Evolutionary conservation across 805 yeast species (phyloP).

Genomic region (Pichia paraexigua): DNA sequence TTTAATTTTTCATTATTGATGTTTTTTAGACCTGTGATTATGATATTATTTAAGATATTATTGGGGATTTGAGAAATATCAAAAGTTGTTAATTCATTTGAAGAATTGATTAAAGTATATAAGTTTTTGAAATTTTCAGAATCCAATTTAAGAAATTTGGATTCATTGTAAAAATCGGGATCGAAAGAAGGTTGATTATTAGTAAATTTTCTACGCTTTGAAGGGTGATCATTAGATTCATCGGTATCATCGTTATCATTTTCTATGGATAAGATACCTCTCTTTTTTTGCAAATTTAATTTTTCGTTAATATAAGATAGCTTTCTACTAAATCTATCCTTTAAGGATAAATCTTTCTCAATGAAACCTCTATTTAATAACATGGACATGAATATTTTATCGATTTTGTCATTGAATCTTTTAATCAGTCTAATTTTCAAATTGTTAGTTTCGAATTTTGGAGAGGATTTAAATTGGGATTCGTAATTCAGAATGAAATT

Average conservation of each 20-base stretch:
- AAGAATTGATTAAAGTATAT: slow-evolving; percentile 56
- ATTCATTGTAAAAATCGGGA: slow-evolving; percentile 22
- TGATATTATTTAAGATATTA: slow-evolving; percentile 56
- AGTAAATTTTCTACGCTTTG: slow-evolving; percentile 14
- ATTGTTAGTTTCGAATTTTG: slow-evolving; percentile 33
- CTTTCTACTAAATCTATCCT: slow-evolving; percentile 28
- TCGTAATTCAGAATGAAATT: slow-evolving; percentile 54
- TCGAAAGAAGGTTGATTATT: too few species aligned
- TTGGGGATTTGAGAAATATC: slow-evolving; percentile 65
- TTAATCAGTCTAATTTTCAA: slow-evolving; percentile 25
- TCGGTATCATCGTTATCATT: slow-evolving; percentile 30
- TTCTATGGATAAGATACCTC: slow-evolving; percentile 29
- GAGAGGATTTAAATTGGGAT: slow-evolving; percentile 46
- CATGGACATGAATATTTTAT: slow-evolving; percentile 27
- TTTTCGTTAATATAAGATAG: slow-evolving; percentile 25
- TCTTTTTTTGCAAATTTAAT: slow-evolving; percentile 23
- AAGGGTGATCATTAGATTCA: slow-evolving; percentile 12
- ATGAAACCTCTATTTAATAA: slow-evolving; percentile 28
- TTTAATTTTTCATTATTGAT: slow-evolving; percentile 45
- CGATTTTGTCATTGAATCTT: slow-evolving; percentile 31
- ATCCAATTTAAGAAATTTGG: slow-evolving; percentile 31
- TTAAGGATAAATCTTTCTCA: slow-evolving; percentile 24
- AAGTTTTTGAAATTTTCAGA: slow-evolving; percentile 51
- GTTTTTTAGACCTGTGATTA: slow-evolving; percentile 53
- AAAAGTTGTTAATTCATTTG: slow-evolving; percentile 52